These are phyloP conservation scores for Fusarium buxicola DNA, from an alignment of 2,329 filamentous ascomycete genomes.

Conservation along the genomic window DNA sequence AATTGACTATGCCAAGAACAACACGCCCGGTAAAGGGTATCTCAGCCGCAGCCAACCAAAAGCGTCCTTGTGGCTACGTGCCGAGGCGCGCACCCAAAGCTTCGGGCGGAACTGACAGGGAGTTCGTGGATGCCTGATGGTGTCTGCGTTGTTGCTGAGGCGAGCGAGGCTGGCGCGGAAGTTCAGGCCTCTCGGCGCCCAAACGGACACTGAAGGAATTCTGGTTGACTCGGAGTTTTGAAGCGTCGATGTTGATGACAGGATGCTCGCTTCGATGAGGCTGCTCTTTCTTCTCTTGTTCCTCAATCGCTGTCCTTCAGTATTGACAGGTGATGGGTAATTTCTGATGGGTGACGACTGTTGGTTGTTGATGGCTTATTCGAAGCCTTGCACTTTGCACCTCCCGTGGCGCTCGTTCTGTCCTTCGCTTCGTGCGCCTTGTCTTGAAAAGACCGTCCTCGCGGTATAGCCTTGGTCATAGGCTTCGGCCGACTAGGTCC, in stretches of 20 bases:
- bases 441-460: slow-evolving; percentile 2
- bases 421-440: background rate
- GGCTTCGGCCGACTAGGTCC: background rate
- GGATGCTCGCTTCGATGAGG: background rate
- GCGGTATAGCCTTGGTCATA: background rate
- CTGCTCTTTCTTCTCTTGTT: background rate
- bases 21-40: slow-evolving; percentile 18
- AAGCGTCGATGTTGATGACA: background rate
- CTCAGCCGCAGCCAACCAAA: slow-evolving; percentile 27
- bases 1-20: slow-evolving; percentile 15
- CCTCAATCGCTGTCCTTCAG: background rate
- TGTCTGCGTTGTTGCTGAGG: background rate
- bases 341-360: background rate
- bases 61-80: slow-evolving; percentile 11
- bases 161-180: background rate
- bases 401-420: background rate
- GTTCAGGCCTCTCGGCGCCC: background rate
- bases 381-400: background rate
- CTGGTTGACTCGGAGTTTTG: background rate
- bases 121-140: slow-evolving; percentile 1
- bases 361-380: slow-evolving; percentile 5
- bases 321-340: slow-evolving; percentile 3
- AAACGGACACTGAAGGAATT: slow-evolving; percentile 4
- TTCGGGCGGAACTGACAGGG: slow-evolving; percentile 20
- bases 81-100: slow-evolving; percentile 21